These are phyloP conservation scores for Rhodomyrtus psidioides DNA, from an alignment of 441 rosid genomes.

Conservation along the genomic window DNA sequence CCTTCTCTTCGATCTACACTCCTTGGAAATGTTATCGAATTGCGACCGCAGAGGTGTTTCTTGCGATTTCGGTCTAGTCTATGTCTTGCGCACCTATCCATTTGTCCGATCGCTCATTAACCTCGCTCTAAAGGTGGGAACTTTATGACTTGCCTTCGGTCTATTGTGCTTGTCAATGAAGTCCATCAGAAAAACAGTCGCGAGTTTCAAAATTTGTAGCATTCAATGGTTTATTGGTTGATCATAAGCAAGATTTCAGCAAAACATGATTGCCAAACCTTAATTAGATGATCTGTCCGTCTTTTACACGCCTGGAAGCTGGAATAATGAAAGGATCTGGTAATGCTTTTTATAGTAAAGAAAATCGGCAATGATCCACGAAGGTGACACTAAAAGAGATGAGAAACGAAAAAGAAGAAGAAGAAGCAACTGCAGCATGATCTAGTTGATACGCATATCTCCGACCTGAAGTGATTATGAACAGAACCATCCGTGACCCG, in stretches of 20 bases:
- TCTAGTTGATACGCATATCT: background rate
- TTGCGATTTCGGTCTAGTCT: background rate
- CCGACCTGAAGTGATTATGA: background rate
- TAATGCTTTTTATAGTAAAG: background rate
- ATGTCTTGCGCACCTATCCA: background rate
- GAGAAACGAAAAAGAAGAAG: background rate
- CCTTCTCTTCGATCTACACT: background rate
- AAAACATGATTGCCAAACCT: background rate
- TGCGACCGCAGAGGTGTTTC: background rate
- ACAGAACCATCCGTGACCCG: background rate
- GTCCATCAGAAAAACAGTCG: background rate
- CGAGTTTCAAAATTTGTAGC: background rate
- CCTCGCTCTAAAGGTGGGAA: background rate
- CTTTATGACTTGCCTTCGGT: background rate
- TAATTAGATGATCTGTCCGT: background rate
- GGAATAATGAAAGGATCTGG: background rate
- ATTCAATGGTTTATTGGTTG: background rate
- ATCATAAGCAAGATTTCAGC: background rate
- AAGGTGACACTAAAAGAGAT: background rate
- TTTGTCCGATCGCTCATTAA: background rate
- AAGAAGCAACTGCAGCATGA: background rate
- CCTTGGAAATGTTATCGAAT: background rate
- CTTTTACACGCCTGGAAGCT: background rate
- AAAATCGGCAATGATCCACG: background rate
- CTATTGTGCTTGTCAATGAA: background rate